A percentile compares a stretch with the other conserved stretches of the same genome.
These are phyloP conservation scores for Meira nashicola DNA, from an alignment of 1,284 basidiomycete species.

Conservation along the genomic window DNA sequence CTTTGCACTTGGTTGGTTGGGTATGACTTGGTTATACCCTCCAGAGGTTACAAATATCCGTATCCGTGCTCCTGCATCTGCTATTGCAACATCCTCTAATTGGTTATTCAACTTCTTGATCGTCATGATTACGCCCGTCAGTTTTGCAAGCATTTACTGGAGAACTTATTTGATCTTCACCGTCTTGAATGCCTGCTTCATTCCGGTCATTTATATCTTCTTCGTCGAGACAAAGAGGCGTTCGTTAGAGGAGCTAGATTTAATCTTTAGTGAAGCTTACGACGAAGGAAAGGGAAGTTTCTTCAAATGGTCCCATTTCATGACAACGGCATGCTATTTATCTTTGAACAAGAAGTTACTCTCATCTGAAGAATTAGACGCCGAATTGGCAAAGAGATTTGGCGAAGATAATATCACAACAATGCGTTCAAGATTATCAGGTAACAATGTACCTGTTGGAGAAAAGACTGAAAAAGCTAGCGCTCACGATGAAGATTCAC, in stretches of 20 bases:
- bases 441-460: background rate
- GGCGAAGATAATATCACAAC: slow-evolving; percentile 8
- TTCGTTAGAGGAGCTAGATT: slow-evolving; percentile 47
- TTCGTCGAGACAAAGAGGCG: slow-evolving; percentile 52
- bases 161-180: slow-evolving; percentile 53
- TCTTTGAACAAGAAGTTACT: slow-evolving; percentile 28
- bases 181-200: slow-evolving; percentile 49
- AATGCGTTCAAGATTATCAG: background rate
- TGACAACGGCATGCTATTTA: slow-evolving; percentile 33
- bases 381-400: slow-evolving; percentile 21
- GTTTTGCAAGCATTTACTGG: slow-evolving; percentile 64
- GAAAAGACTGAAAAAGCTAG: background rate
- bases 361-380: slow-evolving; percentile 33
- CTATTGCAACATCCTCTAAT: slow-evolving; percentile 50
- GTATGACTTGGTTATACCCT: slow-evolving; percentile 61
- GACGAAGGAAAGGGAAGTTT: slow-evolving; percentile 17
- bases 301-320: slow-evolving; percentile 26
- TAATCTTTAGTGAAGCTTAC: slow-evolving; percentile 35
- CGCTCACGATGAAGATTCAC: background rate
- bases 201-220: slow-evolving; percentile 49
- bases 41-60: slow-evolving; percentile 52
- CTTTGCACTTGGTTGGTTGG: slow-evolving; percentile 68
- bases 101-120: slow-evolving; percentile 51
- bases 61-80: slow-evolving; percentile 53
- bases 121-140: slow-evolving; percentile 66